Evolutionary conservation across 2,329 filamentous ascomycete genomes (phyloP).

Genomic region (Trichoderma sp.): DNA sequence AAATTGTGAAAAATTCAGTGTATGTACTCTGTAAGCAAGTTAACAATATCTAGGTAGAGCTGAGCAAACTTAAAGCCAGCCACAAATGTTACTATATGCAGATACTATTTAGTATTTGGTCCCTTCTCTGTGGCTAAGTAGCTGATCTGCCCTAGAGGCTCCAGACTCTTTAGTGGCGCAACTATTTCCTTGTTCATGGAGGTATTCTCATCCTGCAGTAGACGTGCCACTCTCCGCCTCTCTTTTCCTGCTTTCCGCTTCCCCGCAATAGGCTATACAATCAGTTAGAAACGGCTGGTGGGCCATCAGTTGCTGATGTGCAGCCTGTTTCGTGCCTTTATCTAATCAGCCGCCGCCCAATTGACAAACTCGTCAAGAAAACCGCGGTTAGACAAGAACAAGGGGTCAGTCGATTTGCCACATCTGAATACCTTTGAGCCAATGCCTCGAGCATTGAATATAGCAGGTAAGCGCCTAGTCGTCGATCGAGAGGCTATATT

Average conservation of each 20-base stretch:
- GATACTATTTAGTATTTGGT: background rate
- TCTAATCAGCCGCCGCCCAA: background rate
- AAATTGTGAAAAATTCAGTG: background rate
- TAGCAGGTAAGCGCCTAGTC: background rate
- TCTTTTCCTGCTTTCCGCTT: background rate
- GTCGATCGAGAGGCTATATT: background rate
- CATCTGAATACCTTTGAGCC: background rate
- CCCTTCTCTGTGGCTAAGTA: background rate
- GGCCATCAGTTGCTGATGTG: background rate
- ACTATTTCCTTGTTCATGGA: no score
- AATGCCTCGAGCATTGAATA: slow-evolving; percentile 18
- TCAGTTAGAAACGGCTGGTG: background rate
- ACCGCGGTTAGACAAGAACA: background rate
- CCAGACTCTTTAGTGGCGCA: background rate
- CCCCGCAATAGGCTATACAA: background rate
- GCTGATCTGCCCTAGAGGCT: background rate
- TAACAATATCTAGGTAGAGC: background rate
- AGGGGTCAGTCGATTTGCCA: background rate
- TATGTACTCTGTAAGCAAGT: background rate
- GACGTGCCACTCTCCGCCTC: background rate
- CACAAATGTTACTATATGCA: background rate
- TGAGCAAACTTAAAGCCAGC: background rate
- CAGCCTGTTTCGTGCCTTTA: no score
- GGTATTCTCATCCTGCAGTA: background rate
- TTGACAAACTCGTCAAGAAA: background rate